Base-by-base conservation (phyloP, 495 filamentous ascomycete genomes). In the Paragyromitra xinjiangensis region DNA sequence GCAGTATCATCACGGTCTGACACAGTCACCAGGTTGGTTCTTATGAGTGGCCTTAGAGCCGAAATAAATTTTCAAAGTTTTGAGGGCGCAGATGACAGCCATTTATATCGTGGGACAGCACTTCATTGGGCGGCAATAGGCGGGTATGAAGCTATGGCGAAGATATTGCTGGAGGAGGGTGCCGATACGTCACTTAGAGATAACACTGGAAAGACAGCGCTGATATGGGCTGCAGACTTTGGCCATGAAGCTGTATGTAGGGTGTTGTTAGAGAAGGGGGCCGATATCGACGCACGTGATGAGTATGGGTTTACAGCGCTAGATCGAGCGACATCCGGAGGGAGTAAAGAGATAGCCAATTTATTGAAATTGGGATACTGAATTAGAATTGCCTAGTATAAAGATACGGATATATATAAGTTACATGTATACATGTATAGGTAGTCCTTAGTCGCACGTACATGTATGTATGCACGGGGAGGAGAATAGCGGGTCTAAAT, bases 151-250 rank as follows among this genome's bases (percentile, higher is more conserved):
- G 50, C 14, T 51, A 26, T 71, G 29, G 44, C 44, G 29, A 61
- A 11, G 42, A 26, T 55, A 53, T 45, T 75, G 4, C 59, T 75
- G 14, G 73, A 75, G 44, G 42, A 55, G 19, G 73, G 73, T 16
- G 73, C 42, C 6, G 73, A 69, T 55, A 39, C 29, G 19, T 71
- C 58, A 50, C 66, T 69, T 34, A 50, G 51, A 6, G 73, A 71
- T 42, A 75, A 45, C 39, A 45, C 50, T 56, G 73, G 73, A 51
- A 75, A 61, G 24, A 71, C 88, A 40, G 87, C 88, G 37, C 2
- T 73, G 34, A 44, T 55, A 5, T 73, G 70, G 70, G 70, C 70
- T 58, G 70, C 62, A 4, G 70, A 73, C 6, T 73, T 73, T 56
- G 70, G 70, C 22, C 50, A 73, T 50, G 48, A 42, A 24, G 37